These are phyloP conservation scores for Amanita jacksonii DNA, from an alignment of 768 basidiomycete species.

Conservation along the genomic window DNA sequence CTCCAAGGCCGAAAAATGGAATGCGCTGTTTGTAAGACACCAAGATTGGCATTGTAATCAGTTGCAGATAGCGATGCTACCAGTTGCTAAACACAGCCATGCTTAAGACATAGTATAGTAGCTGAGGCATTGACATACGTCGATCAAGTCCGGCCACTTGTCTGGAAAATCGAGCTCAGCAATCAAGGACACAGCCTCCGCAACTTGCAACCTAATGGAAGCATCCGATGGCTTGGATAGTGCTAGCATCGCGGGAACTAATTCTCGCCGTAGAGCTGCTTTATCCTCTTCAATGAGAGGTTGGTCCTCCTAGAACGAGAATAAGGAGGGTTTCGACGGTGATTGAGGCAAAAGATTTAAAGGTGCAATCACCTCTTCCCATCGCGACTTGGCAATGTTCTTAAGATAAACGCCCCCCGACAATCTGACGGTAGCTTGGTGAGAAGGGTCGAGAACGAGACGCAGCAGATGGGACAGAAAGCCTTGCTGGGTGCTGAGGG, in stretches of 20 bases:
- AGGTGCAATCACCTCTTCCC: constrained; percentile 65
- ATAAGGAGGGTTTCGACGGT: no score
- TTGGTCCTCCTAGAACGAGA: constrained; percentile 58
- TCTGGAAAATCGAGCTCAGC: constrained; percentile 88
- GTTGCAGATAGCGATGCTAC: constrained; percentile 70
- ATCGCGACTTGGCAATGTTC: constrained; percentile 78
- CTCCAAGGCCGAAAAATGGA: constrained; percentile 95
- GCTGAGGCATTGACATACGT: constrained; percentile 45
- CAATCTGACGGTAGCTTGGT: constrained; percentile 65
- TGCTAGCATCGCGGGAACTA: constrained; percentile 88
- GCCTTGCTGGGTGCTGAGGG: constrained; percentile 59
- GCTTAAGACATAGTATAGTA: background rate
- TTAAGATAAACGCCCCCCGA: constrained; percentile 89
- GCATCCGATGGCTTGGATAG: constrained; percentile 70
- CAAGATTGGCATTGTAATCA: constrained; percentile 80
- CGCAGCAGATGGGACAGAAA: constrained; percentile 74
- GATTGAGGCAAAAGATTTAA: no score
- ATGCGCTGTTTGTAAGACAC: constrained; percentile 89
- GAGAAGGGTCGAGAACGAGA: constrained; percentile 62
- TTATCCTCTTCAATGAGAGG: constrained; percentile 70
- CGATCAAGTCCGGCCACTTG: constrained; percentile 82
- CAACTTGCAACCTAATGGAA: constrained; percentile 72
- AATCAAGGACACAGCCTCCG: constrained; percentile 87
- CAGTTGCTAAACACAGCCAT: constrained; percentile 57
- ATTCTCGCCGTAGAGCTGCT: constrained; percentile 54